phyloP scores from a whole-genome alignment of 768 basidiomycete genomes.

The Xerocomus brunneocitrinus region DNA sequence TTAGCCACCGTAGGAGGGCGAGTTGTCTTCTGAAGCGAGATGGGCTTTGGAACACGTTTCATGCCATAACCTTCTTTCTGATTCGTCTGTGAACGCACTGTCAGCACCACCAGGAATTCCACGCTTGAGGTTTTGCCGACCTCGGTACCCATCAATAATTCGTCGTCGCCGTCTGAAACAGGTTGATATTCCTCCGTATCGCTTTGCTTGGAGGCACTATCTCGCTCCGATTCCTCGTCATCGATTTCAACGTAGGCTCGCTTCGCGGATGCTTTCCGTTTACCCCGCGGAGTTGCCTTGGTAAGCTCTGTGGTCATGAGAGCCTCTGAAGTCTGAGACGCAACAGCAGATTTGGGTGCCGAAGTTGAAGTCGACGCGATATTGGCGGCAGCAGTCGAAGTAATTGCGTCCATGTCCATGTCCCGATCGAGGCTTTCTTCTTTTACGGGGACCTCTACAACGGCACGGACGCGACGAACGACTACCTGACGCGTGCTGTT shows the following conservation, averaged over 20 bases:
- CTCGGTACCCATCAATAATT: constrained; percentile 57
- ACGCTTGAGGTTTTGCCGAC: constrained; percentile 30
- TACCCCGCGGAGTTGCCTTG: constrained; percentile 10
- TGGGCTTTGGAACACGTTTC: constrained; percentile 21
- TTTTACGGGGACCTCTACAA: constrained; percentile 57
- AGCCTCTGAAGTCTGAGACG: constrained; percentile 11
- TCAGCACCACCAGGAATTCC: background rate
- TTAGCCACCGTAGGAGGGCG: constrained; percentile 8
- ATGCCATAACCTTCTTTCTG: constrained; percentile 34
- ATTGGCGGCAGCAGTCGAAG: constrained; percentile 14
- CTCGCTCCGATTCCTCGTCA: constrained; percentile 20
- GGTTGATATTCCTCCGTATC: constrained; percentile 12
- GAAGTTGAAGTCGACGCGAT: constrained; percentile 13
- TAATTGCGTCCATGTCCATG: background rate
- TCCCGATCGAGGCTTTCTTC: constrained; percentile 52
- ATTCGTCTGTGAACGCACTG: constrained; percentile 33
- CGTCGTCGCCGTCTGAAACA: constrained; percentile 49
- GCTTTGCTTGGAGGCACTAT: constrained; percentile 8
- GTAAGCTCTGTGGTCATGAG: background rate
- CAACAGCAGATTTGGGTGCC: constrained; percentile 1
- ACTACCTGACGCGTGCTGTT: constrained; percentile 29
- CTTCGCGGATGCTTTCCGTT: constrained; percentile 20
- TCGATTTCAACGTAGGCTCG: constrained; percentile 32
- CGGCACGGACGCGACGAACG: constrained; percentile 61
- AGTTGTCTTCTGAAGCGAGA: constrained; percentile 3